These are phyloP conservation scores for Hypomyces perniciosus DNA, from an alignment of 2,329 filamentous ascomycete genomes.

Conservation along the genomic window DNA sequence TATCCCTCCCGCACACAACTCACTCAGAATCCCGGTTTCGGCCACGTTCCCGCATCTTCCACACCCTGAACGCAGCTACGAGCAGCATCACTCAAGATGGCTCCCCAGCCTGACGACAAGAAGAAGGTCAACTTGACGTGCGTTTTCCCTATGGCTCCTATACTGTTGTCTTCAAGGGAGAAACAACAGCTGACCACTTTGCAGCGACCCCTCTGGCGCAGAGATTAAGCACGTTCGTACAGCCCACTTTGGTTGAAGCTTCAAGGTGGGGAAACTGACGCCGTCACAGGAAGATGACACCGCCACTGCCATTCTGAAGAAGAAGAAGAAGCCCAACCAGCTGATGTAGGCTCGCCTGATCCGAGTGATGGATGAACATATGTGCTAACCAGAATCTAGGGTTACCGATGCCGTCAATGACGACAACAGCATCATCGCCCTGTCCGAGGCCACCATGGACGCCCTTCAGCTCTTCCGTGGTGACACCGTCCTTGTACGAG, in stretches of 20 bases:
- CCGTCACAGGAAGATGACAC: slow-evolving; percentile 71
- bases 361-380: not conserved
- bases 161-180: slow-evolving; percentile 1
- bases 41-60: slow-evolving; percentile 18
- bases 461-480: slow-evolving; percentile 96
- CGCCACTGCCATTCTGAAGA: slow-evolving; percentile 95
- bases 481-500: slow-evolving; percentile 95
- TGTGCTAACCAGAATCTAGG: slow-evolving; percentile 43
- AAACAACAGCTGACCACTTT: slow-evolving; percentile 30
- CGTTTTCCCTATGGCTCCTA: slow-evolving; percentile 27
- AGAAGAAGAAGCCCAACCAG: slow-evolving; percentile 99
- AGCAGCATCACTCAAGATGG: slow-evolving; percentile 51
- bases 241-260: slow-evolving; percentile 14
- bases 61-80: slow-evolving; percentile 8
- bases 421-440: slow-evolving; percentile 98
- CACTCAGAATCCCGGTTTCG: slow-evolving; percentile 12
- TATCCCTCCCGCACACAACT: slow-evolving; percentile 6
- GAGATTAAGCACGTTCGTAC: slow-evolving; percentile 73
- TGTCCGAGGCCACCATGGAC: slow-evolving; percentile 99
- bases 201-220: slow-evolving; percentile 80
- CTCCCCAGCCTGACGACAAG: slow-evolving; percentile 64
- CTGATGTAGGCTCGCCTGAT: slow-evolving; percentile 66
- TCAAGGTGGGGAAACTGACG: slow-evolving; percentile 23
- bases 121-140: slow-evolving; percentile 81
- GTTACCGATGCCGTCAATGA: slow-evolving; percentile 98